Evolutionary conservation across 1,139 yeast species (phyloP), one percentile per base, ranked within the genome.

Genomic region (Blastobotrys elegans): DNA sequence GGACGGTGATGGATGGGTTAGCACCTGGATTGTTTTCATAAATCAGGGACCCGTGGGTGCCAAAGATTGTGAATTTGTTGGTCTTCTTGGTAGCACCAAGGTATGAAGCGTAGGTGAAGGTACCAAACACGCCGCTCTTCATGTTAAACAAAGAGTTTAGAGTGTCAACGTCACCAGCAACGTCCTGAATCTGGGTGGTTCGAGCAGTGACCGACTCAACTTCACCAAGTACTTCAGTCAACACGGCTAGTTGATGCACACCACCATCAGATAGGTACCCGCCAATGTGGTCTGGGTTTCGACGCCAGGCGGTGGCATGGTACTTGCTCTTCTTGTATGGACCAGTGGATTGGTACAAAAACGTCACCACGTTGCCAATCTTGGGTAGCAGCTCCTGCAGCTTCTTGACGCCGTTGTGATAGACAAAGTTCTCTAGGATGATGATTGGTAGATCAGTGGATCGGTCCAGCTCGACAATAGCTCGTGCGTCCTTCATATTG

Each of bases 211-310:
- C 77, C 3, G 81, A 68, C 48, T 76, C 80, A 20, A 87, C 83
- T 31, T 74, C 73, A 43, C 97, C 96, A 51, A 89, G 73, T n/a
- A 87, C 80, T 53, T 79, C 88, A 8, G 95, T 87, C 58, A 89
- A 75, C 40, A 87, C 70, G 2, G 96, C 96, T 65, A 89, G 71
- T 67, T 89, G 96, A 68, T 89, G 97, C 13, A 89, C 97, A 63
- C 97, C 97, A 59, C 96, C 96, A 62, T 89, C 97, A 55, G 92
- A 82, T 58, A 89, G 73, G 67, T 74, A 88, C 0, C 97, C 97
- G 50, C 97, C 97, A 55, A 88, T 77, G 62, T 89, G 97, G 65
- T 87, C 83, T 32, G 97, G 97, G 50, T 81, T 75, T 63, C 76
- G 77, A 74, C 97, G 82, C 97, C 97, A 89, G 29, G 56, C 40